phyloP scores from a whole-genome alignment of 2,329 filamentous ascomycete genomes.

The Diaporthe vexans region DNA sequence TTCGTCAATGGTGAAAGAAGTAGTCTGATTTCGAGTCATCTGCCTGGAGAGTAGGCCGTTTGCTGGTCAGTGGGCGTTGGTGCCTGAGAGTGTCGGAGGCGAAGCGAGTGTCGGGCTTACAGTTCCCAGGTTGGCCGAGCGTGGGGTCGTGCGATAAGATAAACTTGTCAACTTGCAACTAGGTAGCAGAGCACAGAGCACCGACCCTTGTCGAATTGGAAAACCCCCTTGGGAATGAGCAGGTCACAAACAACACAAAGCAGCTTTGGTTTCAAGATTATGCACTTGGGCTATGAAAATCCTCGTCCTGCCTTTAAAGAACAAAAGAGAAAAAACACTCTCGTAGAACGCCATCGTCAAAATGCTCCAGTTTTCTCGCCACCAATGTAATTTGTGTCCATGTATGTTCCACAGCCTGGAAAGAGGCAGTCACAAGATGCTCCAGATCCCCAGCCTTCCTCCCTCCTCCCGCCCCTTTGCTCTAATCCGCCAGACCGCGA shows the following conservation, averaged over 20 bases:
- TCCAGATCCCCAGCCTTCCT: conserved; percentile 27
- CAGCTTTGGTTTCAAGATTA: conserved; percentile 33
- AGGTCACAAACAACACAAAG: neutral
- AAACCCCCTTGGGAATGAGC: too few species aligned
- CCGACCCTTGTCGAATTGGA: too few species aligned
- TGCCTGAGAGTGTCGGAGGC: conserved; percentile 23
- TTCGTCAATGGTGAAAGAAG: neutral
- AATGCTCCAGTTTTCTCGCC: conserved; percentile 36
- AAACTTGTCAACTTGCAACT: neutral
- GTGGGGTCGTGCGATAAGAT: conserved; percentile 17
- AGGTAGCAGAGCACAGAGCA: neutral
- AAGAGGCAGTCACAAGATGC: conserved; percentile 28
- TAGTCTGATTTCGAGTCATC: neutral
- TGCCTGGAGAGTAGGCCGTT: conserved; percentile 7
- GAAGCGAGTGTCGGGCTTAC: neutral
- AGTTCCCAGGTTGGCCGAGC: conserved; percentile 1
- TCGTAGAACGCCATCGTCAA: conserved; percentile 35
- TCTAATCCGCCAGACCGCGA: conserved; percentile 10
- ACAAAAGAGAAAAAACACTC: conserved; percentile 10
- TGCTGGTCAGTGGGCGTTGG: conserved; percentile 20
- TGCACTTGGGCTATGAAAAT: conserved; percentile 33
- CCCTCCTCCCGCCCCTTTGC: neutral
- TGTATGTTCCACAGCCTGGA: conserved; percentile 27
- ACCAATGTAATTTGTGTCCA: conserved; percentile 17
- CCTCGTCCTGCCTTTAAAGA: conserved; percentile 21